Evolutionary conservation across 805 yeast species (phyloP), one percentile per base, ranked within the genome.

Genomic region (Ogataea pini): DNA sequence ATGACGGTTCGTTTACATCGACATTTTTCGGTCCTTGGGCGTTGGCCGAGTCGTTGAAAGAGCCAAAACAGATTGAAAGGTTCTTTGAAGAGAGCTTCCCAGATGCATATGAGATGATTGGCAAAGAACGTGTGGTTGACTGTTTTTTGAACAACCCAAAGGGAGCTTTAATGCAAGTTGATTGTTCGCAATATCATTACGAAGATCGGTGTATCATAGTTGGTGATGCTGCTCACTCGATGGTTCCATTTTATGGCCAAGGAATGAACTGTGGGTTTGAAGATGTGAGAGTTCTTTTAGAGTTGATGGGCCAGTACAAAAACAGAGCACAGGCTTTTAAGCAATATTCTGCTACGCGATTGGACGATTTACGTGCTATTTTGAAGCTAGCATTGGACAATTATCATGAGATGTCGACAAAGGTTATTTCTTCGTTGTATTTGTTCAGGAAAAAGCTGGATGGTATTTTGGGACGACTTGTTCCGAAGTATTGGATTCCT

Each of bases 241-340:
- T 90, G 96, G 97, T 91, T 5, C 97, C 97, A n/a, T 91, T 91
- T 65, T 91, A 90, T 62, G 97, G 97, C 8, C 97, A 91, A 65
- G 97, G 97, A 4, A 86, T 91, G 92, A 91, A 91, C 65, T 88
- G 96, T 63, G 97, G 97, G 1, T 86, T 91, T 64, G 97, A 91
- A 67, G 97, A 92, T 58, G 91, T 91, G 18, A 72, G 82, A 48
- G 80, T 83, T 1, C 69, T 91, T 44, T 70, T 86, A 69, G 74
- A 78, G 37, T 61, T 83, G 20, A 38, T 77, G 40, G 76, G 75
- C 27, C 55, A 64, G 46, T 32, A 60, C 41, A 49, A 66, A 2
- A 70, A 64, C 17, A 70, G 82, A 24, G 60, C 60, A 1, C 42
- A 42, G 6, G 84, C 89, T 0, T 85, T 89, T 57, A 68, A 67